phyloP scores from a whole-genome alignment of 352 stramenopile genomes.

The Phytophthora syringae region DNA sequence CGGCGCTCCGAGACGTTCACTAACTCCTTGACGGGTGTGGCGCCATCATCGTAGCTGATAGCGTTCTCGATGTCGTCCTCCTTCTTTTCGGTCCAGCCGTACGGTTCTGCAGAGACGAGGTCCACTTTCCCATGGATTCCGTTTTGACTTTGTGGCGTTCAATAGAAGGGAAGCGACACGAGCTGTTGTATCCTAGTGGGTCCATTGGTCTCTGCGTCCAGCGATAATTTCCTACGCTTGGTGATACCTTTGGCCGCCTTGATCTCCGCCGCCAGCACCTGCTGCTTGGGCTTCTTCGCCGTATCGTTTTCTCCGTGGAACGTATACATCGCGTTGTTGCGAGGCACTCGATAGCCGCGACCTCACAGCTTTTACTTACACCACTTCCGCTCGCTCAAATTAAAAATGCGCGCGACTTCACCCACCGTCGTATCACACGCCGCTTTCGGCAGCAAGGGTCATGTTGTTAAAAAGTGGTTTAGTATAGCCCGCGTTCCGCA shows the following conservation, averaged over 20 bases:
- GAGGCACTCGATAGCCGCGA: no score
- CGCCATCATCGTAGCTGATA: conserved; percentile 24
- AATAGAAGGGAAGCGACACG: conserved; percentile 41
- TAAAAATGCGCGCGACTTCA: no score
- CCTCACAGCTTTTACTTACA: no score
- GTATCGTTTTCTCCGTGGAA: conserved; percentile 31
- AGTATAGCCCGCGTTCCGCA: no score
- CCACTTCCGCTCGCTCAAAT: no score
- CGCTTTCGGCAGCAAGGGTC: no score
- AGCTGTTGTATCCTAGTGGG: conserved; percentile 17
- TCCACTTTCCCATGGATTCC: conserved; percentile 40
- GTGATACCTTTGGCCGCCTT: conserved; percentile 27
- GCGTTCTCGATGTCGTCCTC: conserved; percentile 24
- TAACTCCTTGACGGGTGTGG: conserved; percentile 19
- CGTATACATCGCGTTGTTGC: no score
- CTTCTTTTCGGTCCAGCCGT: conserved; percentile 10
- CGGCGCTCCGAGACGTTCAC: conserved; percentile 20
- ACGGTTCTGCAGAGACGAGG: conserved; percentile 31
- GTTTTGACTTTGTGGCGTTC: conserved; percentile 33
- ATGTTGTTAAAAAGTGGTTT: no score
- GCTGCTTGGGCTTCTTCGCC: conserved; percentile 50
- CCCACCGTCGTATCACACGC: no score
- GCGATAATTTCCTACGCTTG: conserved; percentile 59
- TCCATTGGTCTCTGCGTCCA: conserved; percentile 31
- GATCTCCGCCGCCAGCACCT: conserved; percentile 25